Evolutionary conservation across 23 red algal genomes (phyloP), one percentile per base, ranked within the genome.

Genomic region (Chondrus crispus): DNA sequence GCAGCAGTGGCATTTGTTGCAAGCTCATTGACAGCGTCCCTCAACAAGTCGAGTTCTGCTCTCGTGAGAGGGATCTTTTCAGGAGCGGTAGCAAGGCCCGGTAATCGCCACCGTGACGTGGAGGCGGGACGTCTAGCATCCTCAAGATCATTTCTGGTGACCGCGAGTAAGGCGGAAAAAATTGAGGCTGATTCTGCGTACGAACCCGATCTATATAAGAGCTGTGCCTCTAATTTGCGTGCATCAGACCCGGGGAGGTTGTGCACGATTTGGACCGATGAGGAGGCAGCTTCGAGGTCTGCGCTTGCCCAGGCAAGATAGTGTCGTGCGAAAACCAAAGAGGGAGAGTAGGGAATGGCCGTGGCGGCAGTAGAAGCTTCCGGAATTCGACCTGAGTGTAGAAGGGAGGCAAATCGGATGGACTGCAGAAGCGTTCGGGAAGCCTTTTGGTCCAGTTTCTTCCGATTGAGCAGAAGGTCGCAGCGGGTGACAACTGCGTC

Each of bases 1-100:
- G 89, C 58, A 36, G 89, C 89, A 51, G 62, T 82, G n/a, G 62
- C 57, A 46, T 92, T 92, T 55, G 89, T 92, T 9, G 89, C 77
- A 35, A 92, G 89, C 69, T 92, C 89, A 62, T 84, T 84, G n/a
- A 72, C 77, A 37, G 62, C 79, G 46, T 52, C 63, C 47, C 47
- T 70, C 35, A 83, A 30, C 30, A 62, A 62, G 24, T 83, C 89
- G 46, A 84, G 39, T 49, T 92, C 89, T n/a, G 77, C 75, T 2
- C 76, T 62, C 4, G 77, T 92, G 16, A 92, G 66, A 43, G 89
- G 60, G 35, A 44, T 30, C n/a, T 54, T 29, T 9, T 68, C 28
- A 24, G 33, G 28, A 37, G 76, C 44, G 3, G 77, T 62, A 11
- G 47, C 68, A 75, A 81, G 49, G 16, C 69, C 86, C 18, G 54